A percentile compares a stretch with the other conserved stretches of the same genome.
Evolutionary conservation across 305 asterid genomes (phyloP).

Genomic region (Solanum hybrid): DNA sequence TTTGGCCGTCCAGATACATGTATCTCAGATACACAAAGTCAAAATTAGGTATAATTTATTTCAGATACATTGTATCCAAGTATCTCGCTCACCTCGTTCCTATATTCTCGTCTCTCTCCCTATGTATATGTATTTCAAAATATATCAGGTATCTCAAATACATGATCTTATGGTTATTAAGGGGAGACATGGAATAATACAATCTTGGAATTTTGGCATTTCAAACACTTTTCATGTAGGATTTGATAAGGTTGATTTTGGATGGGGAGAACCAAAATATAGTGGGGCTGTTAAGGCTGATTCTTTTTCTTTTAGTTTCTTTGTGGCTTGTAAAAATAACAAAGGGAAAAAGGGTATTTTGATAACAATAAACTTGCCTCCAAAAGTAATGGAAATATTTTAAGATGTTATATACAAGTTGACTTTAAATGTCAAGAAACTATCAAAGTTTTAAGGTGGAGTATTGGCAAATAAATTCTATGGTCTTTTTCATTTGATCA

Average conservation of each 20-base stretch:
- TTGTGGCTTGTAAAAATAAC: not conserved
- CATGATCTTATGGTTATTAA: conserved; percentile 32
- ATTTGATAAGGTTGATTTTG: conserved; percentile 3
- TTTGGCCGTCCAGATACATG: no score
- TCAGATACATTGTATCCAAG: no score
- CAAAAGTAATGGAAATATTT: not conserved
- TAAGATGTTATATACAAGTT: not conserved
- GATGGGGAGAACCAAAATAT: not conserved
- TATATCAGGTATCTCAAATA: no score
- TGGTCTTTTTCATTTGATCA: not conserved
- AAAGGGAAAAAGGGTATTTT: not conserved
- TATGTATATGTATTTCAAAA: no score
- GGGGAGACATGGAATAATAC: conserved; percentile 37
- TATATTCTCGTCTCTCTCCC: no score
- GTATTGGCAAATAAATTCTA: not conserved
- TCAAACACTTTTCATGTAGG: not conserved
- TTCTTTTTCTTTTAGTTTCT: not conserved
- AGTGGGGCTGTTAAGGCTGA: not conserved
- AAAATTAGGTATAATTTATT: no score
- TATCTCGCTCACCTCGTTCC: no score
- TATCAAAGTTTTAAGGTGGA: not conserved
- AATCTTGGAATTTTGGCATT: not conserved
- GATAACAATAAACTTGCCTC: not conserved
- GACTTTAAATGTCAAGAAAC: not conserved
- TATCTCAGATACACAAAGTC: no score